phyloP scores from a whole-genome alignment of 495 filamentous ascomycete species.

The Lasiosphaeris hirsuta region DNA sequence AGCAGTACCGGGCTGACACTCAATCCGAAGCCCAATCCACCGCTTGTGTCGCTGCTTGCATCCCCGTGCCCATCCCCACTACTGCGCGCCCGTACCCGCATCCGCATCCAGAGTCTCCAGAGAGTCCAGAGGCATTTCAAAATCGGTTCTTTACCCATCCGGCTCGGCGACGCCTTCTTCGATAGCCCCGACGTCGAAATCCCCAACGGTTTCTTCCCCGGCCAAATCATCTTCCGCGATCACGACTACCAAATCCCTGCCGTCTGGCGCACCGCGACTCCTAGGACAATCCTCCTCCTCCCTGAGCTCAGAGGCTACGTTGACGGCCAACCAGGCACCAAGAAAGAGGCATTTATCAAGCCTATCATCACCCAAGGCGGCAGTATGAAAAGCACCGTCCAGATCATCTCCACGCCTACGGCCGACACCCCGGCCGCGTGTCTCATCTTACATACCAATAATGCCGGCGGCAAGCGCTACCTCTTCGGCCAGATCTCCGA shows the following conservation, averaged over 20 bases:
- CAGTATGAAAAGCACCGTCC: constrained; percentile 65
- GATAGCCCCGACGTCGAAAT: not conserved
- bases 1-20: no score
- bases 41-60: no score
- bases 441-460: constrained; percentile 63
- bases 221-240: constrained; percentile 2
- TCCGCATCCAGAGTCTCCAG: no score
- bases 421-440: constrained; percentile 82
- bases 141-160: not conserved
- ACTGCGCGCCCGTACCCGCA: no score
- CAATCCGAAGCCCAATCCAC: no score
- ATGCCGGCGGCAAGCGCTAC: constrained; percentile 70
- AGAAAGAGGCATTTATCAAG: no score
- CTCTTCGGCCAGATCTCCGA: constrained; percentile 83
- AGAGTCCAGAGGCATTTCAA: no score
- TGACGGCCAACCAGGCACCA: not conserved
- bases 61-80: no score
- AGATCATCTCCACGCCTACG: constrained; percentile 80
- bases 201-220: constrained; percentile 3
- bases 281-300: not conserved
- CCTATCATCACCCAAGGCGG: not conserved
- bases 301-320: not conserved
- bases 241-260: constrained; percentile 59
- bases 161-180: not conserved
- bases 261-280: constrained; percentile 28